Conservation (phyloP, 352 stramenopile species). For the Phytophthora megakarya region DNA sequence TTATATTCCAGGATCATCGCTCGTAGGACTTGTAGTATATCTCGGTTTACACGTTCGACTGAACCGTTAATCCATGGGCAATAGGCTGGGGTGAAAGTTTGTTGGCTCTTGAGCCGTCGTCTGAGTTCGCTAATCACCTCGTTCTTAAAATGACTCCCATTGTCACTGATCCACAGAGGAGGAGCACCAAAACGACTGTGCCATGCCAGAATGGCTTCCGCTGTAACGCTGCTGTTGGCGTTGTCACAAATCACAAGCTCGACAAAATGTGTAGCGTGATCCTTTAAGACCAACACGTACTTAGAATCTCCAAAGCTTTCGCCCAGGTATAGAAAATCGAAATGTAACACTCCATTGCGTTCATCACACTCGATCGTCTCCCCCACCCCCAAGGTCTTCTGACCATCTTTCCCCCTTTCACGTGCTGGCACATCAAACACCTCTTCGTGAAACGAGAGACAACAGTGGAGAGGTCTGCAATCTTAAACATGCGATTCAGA, state of each 20-base stretch:
- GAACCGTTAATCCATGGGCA: too few relatives aligned
- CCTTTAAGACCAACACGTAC: not conserved
- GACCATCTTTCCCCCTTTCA: constrained; percentile 3
- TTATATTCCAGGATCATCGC: too few relatives aligned
- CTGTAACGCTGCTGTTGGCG: not conserved
- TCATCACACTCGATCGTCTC: not conserved
- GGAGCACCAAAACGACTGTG: not conserved
- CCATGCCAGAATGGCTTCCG: not conserved
- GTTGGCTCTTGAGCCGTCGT: too few relatives aligned
- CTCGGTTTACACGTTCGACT: too few relatives aligned
- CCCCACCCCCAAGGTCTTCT: not conserved
- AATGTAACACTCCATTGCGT: not conserved
- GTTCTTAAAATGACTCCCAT: too few relatives aligned
- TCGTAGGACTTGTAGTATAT: too few relatives aligned
- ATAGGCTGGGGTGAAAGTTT: too few relatives aligned
- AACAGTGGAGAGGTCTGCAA: not conserved
- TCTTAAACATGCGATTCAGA: not conserved
- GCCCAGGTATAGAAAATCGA: not conserved
- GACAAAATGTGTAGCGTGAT: too few relatives aligned
- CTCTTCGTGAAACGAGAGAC: not conserved
- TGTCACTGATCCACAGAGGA: not conserved
- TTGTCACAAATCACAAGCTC: not conserved
- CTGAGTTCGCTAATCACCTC: too few relatives aligned
- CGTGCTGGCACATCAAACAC: constrained; percentile 7
- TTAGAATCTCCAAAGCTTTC: not conserved